These are phyloP conservation scores for Sclerotinia subarctica DNA, from an alignment of 2,329 filamentous ascomycete genomes.

Conservation along the genomic window DNA sequence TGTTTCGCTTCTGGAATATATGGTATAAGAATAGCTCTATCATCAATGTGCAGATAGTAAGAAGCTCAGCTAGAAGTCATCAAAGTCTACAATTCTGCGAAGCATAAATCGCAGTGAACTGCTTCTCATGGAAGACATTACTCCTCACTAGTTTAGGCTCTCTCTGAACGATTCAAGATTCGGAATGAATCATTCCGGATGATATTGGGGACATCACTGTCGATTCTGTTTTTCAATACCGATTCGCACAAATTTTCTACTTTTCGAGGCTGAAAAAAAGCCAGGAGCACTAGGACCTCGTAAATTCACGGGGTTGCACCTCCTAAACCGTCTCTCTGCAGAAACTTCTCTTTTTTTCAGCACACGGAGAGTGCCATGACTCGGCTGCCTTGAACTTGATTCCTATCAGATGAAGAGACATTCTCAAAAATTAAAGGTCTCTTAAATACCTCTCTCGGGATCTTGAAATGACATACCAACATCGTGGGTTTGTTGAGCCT, in stretches of 20 bases:
- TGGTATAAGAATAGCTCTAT: neutral
- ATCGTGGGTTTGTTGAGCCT: too few relatives aligned
- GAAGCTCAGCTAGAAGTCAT: too few relatives aligned
- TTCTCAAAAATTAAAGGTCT: neutral
- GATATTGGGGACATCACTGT: neutral
- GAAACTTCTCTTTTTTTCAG: neutral
- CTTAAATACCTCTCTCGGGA: neutral
- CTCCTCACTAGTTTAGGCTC: neutral
- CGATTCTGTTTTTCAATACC: neutral
- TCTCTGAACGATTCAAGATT: neutral
- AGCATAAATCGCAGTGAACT: neutral
- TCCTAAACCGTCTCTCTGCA: neutral
- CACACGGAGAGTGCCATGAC: neutral
- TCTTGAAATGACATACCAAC: too few relatives aligned
- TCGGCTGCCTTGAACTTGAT: too few relatives aligned
- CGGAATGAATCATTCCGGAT: neutral
- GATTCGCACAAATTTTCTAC: neutral
- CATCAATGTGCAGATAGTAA: neutral
- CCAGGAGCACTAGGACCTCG: neutral
- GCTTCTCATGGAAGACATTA: neutral
- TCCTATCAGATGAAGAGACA: too few relatives aligned
- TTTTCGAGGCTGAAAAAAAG: fast-evolving
- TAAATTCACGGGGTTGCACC: too few relatives aligned
- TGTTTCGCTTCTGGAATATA: too few relatives aligned
- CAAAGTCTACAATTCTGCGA: neutral